Evolutionary conservation across 176 grass and related monocot species (phyloP), one percentile per base, ranked within the genome.

Genomic region (Lolium perenne): DNA sequence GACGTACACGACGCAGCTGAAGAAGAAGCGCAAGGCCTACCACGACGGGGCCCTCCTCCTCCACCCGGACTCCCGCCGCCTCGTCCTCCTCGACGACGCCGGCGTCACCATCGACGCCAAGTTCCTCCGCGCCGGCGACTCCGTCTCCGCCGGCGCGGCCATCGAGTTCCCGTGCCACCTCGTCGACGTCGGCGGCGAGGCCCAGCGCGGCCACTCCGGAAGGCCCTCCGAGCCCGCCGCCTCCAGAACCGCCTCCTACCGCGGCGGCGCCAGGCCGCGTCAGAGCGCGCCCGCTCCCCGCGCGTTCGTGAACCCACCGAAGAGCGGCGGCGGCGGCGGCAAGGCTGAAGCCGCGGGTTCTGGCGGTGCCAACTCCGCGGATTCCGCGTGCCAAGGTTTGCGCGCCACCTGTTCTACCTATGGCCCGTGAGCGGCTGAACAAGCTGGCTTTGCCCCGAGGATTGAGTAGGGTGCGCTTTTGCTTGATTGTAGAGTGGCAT

Each of bases 21-120:
- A 91, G 80, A 90, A 98, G 81, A 98, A 94, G 86, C 91, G 93
- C 65, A 95, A 98, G 89, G 84, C 82, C 67, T 98, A 95, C 84
- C 90, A 94, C 5, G 90, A 98, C 32, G 96, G 92, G 10, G 71
- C 82, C 72, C 56, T 98, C 29, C 74, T 92, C 56, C 74, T 94
- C 57, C 16, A 79, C 74, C 48, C 22, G 0, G 70, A 69, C 82
- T 92, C 91, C 67, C 84, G 83, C 73, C 80, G 76, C 88, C 94
- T 94, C 81, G 84, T 92, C 84, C 80, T 85, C 78, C 70, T 83
- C 73, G 91, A 98, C 74, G 89, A 92, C 21, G 84, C 81, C 22
- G 93, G 89, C 54, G 80, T 62, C 67, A 85, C 92, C 77, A 80
- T 98, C 74, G 95, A 98, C 62, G 89, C 73, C 75, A 87, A 83